Percentiles rank a stretch among this genome's conserved stretches.
Evolutionary conservation across 1,284 basidiomycete genomes (phyloP).

Genomic region (Kalmanozyma brasiliensis): DNA sequence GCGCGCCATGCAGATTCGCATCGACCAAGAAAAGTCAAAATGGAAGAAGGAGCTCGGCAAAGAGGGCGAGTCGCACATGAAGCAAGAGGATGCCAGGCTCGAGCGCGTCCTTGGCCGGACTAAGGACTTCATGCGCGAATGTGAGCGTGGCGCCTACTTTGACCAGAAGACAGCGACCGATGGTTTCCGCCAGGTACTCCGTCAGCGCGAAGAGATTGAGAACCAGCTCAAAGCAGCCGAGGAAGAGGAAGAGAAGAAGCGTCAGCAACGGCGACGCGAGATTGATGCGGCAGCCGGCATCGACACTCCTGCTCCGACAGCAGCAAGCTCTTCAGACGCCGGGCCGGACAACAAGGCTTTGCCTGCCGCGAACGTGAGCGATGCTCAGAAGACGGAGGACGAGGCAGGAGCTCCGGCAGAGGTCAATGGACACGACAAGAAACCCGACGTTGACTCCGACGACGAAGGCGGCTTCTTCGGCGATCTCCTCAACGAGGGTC

Average conservation of each 20-base stretch:
- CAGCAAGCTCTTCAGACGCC: neutral
- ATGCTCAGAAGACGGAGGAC: neutral
- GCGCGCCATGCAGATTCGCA: conserved; percentile 52
- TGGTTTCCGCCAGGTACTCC: conserved; percentile 50
- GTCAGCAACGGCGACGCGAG: conserved; percentile 71
- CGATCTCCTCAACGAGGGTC: conserved; percentile 79
- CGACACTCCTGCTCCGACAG: conserved; percentile 7
- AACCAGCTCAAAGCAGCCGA: conserved; percentile 47
- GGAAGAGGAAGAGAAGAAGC: conserved; percentile 54
- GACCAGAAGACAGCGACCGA: conserved; percentile 50
- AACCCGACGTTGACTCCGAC: conserved; percentile 25
- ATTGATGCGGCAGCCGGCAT: conserved; percentile 66
- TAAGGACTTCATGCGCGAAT: conserved; percentile 55
- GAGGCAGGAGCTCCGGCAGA: neutral
- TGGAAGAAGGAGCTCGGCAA: conserved; percentile 54
- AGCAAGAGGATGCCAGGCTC: conserved; percentile 37
- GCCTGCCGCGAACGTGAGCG: neutral
- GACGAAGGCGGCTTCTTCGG: conserved; percentile 76
- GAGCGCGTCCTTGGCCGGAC: conserved; percentile 43
- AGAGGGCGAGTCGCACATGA: conserved; percentile 21
- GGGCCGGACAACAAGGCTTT: conserved; percentile 1
- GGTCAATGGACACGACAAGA: conserved; percentile 8
- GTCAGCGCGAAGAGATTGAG: conserved; percentile 50
- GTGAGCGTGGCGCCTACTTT: conserved; percentile 56
- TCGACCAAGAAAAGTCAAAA: conserved; percentile 56